Percentiles rank a stretch among this genome's conserved stretches.
Evolutionary conservation across 164 flowering plant species (phyloP).

Genomic region (Aristolochia californica): DNA sequence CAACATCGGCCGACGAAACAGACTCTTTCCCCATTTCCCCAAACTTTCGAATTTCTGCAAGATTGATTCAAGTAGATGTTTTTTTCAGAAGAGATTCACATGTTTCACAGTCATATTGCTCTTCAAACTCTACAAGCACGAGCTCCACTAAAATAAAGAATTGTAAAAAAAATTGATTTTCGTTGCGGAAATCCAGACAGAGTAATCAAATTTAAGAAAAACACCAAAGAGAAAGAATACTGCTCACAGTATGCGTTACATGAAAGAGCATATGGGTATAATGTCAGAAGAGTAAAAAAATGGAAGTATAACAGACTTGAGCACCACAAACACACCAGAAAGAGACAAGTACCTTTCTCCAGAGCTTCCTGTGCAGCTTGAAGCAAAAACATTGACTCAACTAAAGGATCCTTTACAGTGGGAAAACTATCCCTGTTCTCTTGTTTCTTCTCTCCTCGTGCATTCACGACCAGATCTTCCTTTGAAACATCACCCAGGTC

Average conservation of each 20-base stretch:
- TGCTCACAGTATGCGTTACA: no score
- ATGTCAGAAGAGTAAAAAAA: conserved; percentile 32
- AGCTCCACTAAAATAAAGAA: no score
- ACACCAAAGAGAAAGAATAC: no score
- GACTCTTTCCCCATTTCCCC: conserved; percentile 45
- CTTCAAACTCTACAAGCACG: no score
- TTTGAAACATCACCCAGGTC: conserved; percentile 34
- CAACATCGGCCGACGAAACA: conserved; percentile 4
- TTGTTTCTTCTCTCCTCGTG: conserved; percentile 31
- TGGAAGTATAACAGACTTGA: not conserved
- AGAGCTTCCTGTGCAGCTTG: conserved; percentile 62
- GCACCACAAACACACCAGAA: not conserved
- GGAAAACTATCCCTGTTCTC: conserved; percentile 21
- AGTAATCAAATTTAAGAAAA: no score
- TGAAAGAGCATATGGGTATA: not conserved
- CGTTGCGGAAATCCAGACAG: no score
- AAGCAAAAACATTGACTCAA: conserved; percentile 37
- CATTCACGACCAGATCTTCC: conserved; percentile 27
- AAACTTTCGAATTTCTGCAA: conserved; percentile 51
- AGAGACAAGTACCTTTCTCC: conserved; percentile 33
- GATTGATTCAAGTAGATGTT: not conserved
- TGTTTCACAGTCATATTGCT: not conserved
- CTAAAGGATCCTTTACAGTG: conserved; percentile 40
- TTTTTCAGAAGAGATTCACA: not conserved
- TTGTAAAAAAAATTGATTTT: no score